Evolutionary conservation across 768 basidiomycete genomes (phyloP).

Genomic region (Boletus subcaerulescens): DNA sequence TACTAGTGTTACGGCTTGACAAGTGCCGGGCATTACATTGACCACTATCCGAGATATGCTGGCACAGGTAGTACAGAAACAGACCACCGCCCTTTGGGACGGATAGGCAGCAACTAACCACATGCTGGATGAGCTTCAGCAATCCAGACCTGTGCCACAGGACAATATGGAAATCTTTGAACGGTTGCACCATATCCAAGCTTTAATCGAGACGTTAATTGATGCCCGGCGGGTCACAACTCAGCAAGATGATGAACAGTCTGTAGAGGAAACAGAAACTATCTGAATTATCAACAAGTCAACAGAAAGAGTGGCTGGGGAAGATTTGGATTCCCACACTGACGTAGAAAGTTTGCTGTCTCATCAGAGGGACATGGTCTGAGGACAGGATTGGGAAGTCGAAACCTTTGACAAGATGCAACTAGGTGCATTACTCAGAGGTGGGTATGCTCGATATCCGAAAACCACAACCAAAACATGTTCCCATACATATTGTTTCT

Average conservation of each 20-base stretch:
- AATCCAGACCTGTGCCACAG: constrained; percentile 37
- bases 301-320: constrained; percentile 16
- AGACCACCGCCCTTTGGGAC: constrained; percentile 57
- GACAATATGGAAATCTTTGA: constrained; percentile 41
- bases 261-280: constrained; percentile 14
- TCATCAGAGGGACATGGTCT: constrained; percentile 26
- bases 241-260: background rate
- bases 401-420: too few species aligned
- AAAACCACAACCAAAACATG: too few species aligned
- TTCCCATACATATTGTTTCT: too few species aligned
- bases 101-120: constrained; percentile 60
- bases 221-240: constrained; percentile 1
- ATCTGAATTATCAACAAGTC: constrained; percentile 10
- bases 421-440: too few species aligned
- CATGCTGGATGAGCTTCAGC: constrained; percentile 61
- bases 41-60: constrained; percentile 53
- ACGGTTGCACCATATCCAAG: constrained; percentile 28
- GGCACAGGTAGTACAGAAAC: constrained; percentile 56
- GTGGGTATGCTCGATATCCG: too few species aligned
- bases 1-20: constrained; percentile 36
- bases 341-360: constrained; percentile 26
- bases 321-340: constrained; percentile 27
- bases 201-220: constrained; percentile 17
- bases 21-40: constrained; percentile 32
- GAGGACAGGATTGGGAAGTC: constrained; percentile 14